These are phyloP conservation scores for Parsonsia alboflavescens DNA, from an alignment of 257 asterid species.

Conservation along the genomic window DNA sequence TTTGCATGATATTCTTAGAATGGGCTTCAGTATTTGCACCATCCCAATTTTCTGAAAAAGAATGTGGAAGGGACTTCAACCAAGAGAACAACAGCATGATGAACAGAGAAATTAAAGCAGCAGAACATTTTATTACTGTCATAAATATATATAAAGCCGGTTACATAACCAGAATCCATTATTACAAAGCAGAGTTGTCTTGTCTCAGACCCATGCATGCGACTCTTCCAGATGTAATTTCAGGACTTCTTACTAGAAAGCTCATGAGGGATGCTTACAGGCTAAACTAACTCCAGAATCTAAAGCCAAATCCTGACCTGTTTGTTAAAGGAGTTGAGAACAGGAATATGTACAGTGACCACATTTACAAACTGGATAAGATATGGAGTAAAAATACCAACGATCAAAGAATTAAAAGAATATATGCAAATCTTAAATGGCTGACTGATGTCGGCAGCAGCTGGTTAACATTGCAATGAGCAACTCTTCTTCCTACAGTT, in stretches of 20 bases:
- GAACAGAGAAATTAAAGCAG: not conserved
- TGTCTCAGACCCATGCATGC: not conserved
- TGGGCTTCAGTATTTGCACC: too few relatives aligned
- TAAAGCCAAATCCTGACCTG: not conserved
- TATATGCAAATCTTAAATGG: conserved; percentile 3
- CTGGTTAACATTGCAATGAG: not conserved
- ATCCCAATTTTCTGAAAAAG: too few relatives aligned
- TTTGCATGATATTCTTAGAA: too few relatives aligned
- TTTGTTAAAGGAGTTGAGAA: not conserved
- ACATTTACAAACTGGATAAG: not conserved
- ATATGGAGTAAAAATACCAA: not conserved
- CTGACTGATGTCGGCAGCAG: not conserved
- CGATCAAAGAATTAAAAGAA: conserved; percentile 15
- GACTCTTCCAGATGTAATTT: not conserved
- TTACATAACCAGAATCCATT: not conserved
- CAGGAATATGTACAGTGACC: conserved; percentile 15
- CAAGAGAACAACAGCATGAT: not conserved
- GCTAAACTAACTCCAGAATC: not conserved
- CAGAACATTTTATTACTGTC: not conserved
- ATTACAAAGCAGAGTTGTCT: not conserved
- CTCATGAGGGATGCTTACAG: not conserved
- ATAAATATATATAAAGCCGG: not conserved
- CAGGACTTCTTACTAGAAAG: not conserved
- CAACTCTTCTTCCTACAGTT: conserved; percentile 23
- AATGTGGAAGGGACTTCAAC: not conserved